Percentiles rank a stretch among this genome's conserved stretches.
These are phyloP conservation scores for Penicillium sp. DNA, from an alignment of 2,329 filamentous ascomycete species.

Conservation along the genomic window DNA sequence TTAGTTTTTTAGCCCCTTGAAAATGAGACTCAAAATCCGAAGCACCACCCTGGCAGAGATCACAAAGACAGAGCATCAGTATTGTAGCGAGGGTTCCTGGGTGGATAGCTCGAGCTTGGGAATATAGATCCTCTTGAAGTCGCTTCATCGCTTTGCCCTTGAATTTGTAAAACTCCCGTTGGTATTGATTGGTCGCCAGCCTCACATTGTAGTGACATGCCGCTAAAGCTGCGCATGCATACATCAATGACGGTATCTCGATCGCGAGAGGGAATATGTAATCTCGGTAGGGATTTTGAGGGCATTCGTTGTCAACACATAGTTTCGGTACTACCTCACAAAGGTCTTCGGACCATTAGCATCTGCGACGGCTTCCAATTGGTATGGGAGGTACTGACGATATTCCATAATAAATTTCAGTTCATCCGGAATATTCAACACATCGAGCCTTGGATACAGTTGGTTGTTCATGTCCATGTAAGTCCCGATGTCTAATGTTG, in stretches of 20 bases:
- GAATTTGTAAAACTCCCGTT: conserved; percentile 2
- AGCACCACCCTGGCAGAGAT: conserved; percentile 1
- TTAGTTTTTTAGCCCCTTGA: neutral
- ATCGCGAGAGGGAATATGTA: conserved; percentile 4
- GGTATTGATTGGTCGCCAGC: conserved; percentile 2
- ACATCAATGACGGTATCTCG: conserved; percentile 3
- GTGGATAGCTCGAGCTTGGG: neutral
- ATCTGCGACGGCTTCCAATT: neutral
- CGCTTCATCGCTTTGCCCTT: conserved; percentile 5
- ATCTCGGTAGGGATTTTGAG: conserved; percentile 3
- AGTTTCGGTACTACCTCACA: conserved; percentile 6
- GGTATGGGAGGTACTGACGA: neutral
- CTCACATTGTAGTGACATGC: conserved; percentile 6
- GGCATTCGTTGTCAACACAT: conserved; percentile 3
- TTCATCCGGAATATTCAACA: conserved; percentile 1
- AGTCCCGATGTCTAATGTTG: neutral
- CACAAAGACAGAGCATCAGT: conserved; percentile 7
- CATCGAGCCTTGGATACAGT: neutral
- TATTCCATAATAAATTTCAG: conserved; percentile 7
- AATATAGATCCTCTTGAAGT: conserved; percentile 4
- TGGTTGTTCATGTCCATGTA: neutral
- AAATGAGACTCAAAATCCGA: conserved; percentile 5
- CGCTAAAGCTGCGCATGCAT: conserved; percentile 3
- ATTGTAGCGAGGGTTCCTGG: conserved; percentile 4
- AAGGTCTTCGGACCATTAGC: neutral